phyloP scores from a whole-genome alignment of 2,329 filamentous ascomycete species.

The Botrytis medusae region DNA sequence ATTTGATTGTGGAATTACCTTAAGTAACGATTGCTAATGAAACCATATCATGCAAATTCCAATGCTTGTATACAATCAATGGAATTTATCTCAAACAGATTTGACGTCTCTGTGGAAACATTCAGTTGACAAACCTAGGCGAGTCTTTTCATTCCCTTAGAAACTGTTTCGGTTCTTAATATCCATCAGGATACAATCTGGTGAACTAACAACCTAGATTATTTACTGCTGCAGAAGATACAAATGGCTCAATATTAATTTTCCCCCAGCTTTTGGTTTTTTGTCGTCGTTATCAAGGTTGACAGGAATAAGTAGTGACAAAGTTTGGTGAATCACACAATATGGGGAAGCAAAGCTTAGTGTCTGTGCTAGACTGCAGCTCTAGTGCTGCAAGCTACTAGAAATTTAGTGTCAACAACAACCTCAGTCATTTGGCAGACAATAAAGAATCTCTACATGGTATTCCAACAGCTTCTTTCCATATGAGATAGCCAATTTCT shows the following conservation, averaged over 20 bases:
- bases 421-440: not conserved
- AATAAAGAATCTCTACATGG: not conserved
- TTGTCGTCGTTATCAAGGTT: not conserved
- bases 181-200: not conserved
- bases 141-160: not conserved
- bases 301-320: not conserved
- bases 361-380: not conserved
- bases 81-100: not conserved
- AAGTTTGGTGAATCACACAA: not conserved
- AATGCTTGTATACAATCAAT: not conserved
- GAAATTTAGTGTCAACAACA: not conserved
- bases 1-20: not conserved
- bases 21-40: not conserved
- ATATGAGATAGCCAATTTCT: not conserved
- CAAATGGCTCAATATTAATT: not conserved
- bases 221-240: too few relatives aligned
- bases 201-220: not conserved
- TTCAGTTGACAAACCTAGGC: not conserved
- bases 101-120: not conserved
- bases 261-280: not conserved
- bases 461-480: not conserved
- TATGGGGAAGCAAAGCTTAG: slow-evolving; percentile 1
- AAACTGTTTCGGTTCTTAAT: not conserved
- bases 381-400: not conserved
- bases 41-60: not conserved